phyloP scores from a whole-genome alignment of 345 rosid species.

The Rhizophora mangle region DNA sequence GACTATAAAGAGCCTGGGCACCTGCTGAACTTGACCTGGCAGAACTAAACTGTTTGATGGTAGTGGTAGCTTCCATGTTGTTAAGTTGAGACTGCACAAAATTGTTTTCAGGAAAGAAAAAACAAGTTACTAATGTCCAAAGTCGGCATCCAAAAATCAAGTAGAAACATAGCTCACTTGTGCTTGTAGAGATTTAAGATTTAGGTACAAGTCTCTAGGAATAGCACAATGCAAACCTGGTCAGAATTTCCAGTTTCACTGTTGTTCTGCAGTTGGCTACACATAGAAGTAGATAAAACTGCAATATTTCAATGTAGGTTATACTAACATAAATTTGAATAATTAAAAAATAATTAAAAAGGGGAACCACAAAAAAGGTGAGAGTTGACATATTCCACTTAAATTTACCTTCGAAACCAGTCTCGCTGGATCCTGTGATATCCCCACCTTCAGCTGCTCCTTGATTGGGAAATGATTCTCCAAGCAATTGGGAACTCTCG shows the following conservation, averaged over 20 bases:
- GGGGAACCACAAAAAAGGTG: background rate
- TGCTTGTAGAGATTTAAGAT: too few species aligned
- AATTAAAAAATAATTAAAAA: background rate
- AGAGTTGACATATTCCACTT: background rate
- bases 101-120: too few species aligned
- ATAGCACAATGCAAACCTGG: conserved; percentile 24
- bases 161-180: too few species aligned
- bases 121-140: too few species aligned
- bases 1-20: background rate
- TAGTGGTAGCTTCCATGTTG: too few species aligned
- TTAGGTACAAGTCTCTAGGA: background rate
- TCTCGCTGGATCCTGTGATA: background rate
- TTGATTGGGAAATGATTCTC: conserved; percentile 8
- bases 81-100: background rate
- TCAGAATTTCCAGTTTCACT: conserved; percentile 18
- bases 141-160: too few species aligned
- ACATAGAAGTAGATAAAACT: conserved; percentile 21
- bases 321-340: conserved; percentile 4
- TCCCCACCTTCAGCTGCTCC: conserved; percentile 26
- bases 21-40: background rate
- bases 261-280: conserved; percentile 18
- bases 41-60: too few species aligned
- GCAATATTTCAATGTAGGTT: conserved; percentile 13
- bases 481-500: conserved; percentile 3
- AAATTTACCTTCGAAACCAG: conserved; percentile 28